These are phyloP conservation scores for Litchi chinensis DNA, from an alignment of 345 rosid species.

Conservation along the genomic window DNA sequence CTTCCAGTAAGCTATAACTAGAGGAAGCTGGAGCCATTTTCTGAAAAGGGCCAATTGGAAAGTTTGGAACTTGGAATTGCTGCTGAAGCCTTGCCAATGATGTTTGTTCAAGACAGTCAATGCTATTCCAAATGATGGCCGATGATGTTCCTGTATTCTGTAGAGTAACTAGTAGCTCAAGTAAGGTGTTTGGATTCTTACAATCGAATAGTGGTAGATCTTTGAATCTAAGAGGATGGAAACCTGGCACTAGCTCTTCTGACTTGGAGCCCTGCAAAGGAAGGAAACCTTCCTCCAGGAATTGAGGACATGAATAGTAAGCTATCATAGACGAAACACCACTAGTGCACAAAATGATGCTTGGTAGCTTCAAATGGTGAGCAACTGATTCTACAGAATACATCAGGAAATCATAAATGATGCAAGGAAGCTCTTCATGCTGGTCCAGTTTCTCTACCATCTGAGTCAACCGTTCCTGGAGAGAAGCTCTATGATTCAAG, in stretches of 20 bases:
- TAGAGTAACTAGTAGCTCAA: slow-evolving; percentile 8
- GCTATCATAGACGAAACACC: slow-evolving; percentile 31
- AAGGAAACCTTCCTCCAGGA: slow-evolving; percentile 29
- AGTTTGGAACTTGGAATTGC: slow-evolving; percentile 15
- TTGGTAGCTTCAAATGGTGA: slow-evolving; percentile 36
- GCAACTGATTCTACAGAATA: slow-evolving; percentile 47
- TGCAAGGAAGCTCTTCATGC: slow-evolving; percentile 28
- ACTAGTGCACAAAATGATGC: slow-evolving; percentile 40
- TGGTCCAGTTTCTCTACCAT: slow-evolving; percentile 8
- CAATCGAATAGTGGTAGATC: slow-evolving; percentile 26
- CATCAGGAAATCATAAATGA: slow-evolving; percentile 51
- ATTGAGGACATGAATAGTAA: slow-evolving; percentile 21
- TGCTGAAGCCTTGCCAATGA: slow-evolving; percentile 18
- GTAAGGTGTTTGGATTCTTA: slow-evolving; percentile 19
- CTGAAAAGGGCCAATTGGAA: slow-evolving; percentile 35
- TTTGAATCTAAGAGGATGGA: slow-evolving; percentile 24
- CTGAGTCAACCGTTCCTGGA: slow-evolving; percentile 27
- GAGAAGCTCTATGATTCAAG: slow-evolving; percentile 28
- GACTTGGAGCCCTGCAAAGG: slow-evolving; percentile 38
- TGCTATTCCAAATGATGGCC: slow-evolving; percentile 38
- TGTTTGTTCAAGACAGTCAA: slow-evolving; percentile 25
- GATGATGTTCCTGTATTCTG: slow-evolving; percentile 16
- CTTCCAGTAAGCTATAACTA: slow-evolving; percentile 19
- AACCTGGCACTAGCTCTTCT: slow-evolving; percentile 14
- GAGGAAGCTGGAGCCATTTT: slow-evolving; percentile 9